phyloP scores from a whole-genome alignment of 2,329 filamentous ascomycete species.

The Niveomyces coronatus region DNA sequence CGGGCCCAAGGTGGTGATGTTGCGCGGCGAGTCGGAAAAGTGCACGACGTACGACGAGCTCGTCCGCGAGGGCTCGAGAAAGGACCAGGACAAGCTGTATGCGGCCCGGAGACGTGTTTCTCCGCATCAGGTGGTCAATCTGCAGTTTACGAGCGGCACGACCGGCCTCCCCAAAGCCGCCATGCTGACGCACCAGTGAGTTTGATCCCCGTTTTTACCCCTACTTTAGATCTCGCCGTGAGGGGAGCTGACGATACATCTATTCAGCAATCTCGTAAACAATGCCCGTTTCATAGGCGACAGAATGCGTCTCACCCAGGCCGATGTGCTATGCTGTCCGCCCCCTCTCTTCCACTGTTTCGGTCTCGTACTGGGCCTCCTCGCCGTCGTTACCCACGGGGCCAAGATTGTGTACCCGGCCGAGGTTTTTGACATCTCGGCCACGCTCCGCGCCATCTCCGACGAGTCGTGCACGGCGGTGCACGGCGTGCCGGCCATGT shows the following conservation, averaged over 20 bases:
- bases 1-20: slow-evolving; percentile 45
- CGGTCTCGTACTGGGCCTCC: slow-evolving; percentile 65
- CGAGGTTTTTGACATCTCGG: slow-evolving; percentile 60
- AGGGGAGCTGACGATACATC: no score
- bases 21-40: slow-evolving; percentile 42
- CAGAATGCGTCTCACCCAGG: slow-evolving; percentile 56
- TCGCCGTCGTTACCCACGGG: slow-evolving; percentile 64
- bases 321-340: slow-evolving; percentile 67
- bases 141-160: slow-evolving; percentile 68
- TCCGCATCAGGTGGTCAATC: slow-evolving; percentile 58
- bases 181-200: slow-evolving; percentile 61
- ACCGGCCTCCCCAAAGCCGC: slow-evolving; percentile 64
- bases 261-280: slow-evolving; percentile 50
- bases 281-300: slow-evolving; percentile 64
- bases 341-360: slow-evolving; percentile 83
- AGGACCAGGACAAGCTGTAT: slow-evolving; percentile 40
- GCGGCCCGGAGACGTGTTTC: slow-evolving; percentile 44
- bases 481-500: slow-evolving; percentile 79
- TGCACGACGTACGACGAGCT: slow-evolving; percentile 53
- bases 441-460: slow-evolving; percentile 55
- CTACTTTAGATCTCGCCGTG: neutral
- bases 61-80: slow-evolving; percentile 38
- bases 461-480: slow-evolving; percentile 62
- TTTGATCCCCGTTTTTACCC: slow-evolving; percentile 3
- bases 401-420: slow-evolving; percentile 66